phyloP scores from a whole-genome alignment of 2,329 filamentous ascomycete genomes.

The Trichoderma semiorbis region DNA sequence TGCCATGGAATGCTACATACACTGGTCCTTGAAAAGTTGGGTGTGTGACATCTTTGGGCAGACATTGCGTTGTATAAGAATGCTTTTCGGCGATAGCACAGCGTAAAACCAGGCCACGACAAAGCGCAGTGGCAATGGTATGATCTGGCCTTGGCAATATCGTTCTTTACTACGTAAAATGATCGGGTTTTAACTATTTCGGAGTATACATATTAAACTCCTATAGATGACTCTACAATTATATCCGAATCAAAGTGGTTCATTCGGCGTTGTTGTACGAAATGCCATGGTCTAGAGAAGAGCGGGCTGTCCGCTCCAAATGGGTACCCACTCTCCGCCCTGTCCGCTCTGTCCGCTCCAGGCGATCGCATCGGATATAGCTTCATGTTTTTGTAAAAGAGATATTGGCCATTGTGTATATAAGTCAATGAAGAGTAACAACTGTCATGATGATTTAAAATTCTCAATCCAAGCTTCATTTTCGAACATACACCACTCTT shows the following conservation, averaged over 20 bases:
- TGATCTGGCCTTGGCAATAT: not conserved
- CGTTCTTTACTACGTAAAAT: fast-evolving
- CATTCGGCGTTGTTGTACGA: not conserved
- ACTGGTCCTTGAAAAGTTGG: fast-evolving
- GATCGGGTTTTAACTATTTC: not conserved
- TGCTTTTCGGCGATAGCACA: not conserved
- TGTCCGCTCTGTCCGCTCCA: not conserved
- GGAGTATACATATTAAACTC: not conserved
- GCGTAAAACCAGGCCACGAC: not conserved
- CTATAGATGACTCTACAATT: not conserved
- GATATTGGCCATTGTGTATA: not conserved
- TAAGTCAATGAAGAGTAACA: not conserved
- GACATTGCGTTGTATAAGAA: not conserved
- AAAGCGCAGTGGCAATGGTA: not conserved
- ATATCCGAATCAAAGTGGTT: not conserved
- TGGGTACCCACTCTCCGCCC: not conserved
- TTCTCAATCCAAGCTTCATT: not conserved
- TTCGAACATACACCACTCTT: not conserved
- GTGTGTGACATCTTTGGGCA: not conserved
- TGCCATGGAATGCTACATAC: not conserved
- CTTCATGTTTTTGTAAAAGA: not conserved
- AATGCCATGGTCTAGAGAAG: not conserved
- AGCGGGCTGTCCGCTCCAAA: not conserved
- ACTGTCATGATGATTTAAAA: not conserved
- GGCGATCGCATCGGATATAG: not conserved